Evolutionary conservation across 192 early-diverging fungal genomes (phyloP), one percentile per base, ranked within the genome.

Genomic region (Kickxella alabastrina): DNA sequence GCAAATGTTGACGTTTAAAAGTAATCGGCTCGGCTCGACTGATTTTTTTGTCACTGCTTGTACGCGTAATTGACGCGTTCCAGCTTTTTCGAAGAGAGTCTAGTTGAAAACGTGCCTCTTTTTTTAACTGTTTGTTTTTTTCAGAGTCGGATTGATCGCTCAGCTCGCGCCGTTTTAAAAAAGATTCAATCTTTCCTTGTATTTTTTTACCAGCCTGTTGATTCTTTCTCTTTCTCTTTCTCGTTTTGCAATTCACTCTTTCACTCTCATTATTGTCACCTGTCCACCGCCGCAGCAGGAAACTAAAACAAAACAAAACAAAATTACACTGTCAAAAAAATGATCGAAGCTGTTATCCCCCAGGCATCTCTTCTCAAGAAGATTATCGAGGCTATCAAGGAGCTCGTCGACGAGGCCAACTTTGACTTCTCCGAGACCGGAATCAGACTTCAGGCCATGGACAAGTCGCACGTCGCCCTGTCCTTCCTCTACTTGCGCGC

Each of bases 361-460:
- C 81, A 92, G 81, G 92, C 87, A 40, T 77, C 83, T 36, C 80
- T 92, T 60, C 86, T 98, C 71, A 97, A 96, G 82, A 89, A 89
- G 80, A 78, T 95, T 54, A 81, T 97, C 63, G 94, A 97, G 59
- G 93, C 96, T 39, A 79, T 98, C 78, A 99, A 97, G 80, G 96
- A 99, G 59, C 83, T 99, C 48, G 91, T 99, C 54, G 81, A 85
- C 19, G 92, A 98, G 65, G 90, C 87, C 61, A 98, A 98, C 85
- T 92, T 98, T 80, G 95, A 98, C 65, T 98, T 93, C 74, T 88
- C 80, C 46, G 94, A 97, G 66, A 80, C 88, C 26, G 96, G 96
- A 59, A 91, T 99, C 50, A 82, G 86, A 22, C 82, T 99, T 6
- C 96, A 99, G 80, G 92, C 96, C 49, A 99, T 99, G 96, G 94